A percentile compares a stretch with the other conserved stretches of the same genome.
phyloP scores from a whole-genome alignment of 805 yeast genomes.

The Danielia oregonensis region DNA sequence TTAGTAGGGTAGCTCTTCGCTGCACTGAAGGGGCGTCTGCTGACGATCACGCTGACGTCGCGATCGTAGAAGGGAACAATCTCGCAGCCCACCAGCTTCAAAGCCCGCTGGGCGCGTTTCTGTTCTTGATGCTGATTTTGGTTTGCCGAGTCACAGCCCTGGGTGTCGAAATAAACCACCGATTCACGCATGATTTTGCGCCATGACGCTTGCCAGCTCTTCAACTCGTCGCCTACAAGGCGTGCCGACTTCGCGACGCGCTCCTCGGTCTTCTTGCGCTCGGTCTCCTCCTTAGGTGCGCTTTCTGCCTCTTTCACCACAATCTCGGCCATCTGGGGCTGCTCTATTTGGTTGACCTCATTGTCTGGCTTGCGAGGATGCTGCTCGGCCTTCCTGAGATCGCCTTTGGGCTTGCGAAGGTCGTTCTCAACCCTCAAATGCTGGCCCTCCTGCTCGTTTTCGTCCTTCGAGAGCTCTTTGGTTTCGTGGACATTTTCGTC shows the following conservation, averaged over 20 bases:
- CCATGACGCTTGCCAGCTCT: conserved; percentile 67
- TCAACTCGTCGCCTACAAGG: conserved; percentile 44
- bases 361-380: too few relatives aligned
- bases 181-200: conserved; percentile 55
- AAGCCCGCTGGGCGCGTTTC: conserved; percentile 41
- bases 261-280: conserved; percentile 6
- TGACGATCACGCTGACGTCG: conserved; percentile 69
- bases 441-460: conserved; percentile 1
- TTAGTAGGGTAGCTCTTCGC: conserved; percentile 39
- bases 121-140: conserved; percentile 33
- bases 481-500: too few relatives aligned
- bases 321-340: too few relatives aligned
- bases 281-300: conserved; percentile 1
- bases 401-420: too few relatives aligned
- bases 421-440: too few relatives aligned
- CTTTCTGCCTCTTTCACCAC: background rate
- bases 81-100: conserved; percentile 47
- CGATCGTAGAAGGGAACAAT: conserved; percentile 48
- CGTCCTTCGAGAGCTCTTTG: background rate
- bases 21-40: conserved; percentile 51
- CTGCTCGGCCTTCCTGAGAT: too few relatives aligned
- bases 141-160: conserved; percentile 37
- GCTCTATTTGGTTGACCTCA: too few relatives aligned
- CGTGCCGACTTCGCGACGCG: conserved; percentile 18
- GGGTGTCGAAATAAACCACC: conserved; percentile 59